A percentile compares a stretch with the other conserved stretches of the same genome.
These are phyloP conservation scores for Stylosanthes scabra DNA, from an alignment of 331 rosid species.

Conservation along the genomic window DNA sequence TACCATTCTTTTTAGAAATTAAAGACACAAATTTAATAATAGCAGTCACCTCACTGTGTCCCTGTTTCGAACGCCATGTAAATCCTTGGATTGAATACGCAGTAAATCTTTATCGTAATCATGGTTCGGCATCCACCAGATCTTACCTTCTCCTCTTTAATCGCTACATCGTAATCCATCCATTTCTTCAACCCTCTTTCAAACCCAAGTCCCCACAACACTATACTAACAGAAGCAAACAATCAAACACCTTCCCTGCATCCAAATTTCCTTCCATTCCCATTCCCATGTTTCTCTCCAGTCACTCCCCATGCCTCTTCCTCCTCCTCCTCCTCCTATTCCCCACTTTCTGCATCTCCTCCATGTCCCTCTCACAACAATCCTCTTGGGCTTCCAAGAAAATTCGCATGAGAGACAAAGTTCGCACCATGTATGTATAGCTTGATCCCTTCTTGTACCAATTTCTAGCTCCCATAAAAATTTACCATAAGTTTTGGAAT, in stretches of 20 bases:
- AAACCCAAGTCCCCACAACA: slow-evolving; percentile 28
- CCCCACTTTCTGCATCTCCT: slow-evolving; percentile 34
- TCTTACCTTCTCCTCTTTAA: background rate
- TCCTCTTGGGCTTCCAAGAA: slow-evolving; percentile 63
- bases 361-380: slow-evolving; percentile 41
- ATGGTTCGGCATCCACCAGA: slow-evolving; percentile 13
- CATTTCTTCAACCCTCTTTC: slow-evolving; percentile 21
- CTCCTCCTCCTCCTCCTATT: slow-evolving; percentile 57
- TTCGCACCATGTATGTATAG: slow-evolving; percentile 73
- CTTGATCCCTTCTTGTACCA: background rate
- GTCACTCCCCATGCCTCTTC: slow-evolving; percentile 50
- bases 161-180: slow-evolving; percentile 28
- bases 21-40: too few relatives aligned
- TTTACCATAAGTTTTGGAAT: slow-evolving; percentile 8
- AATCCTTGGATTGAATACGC: too few relatives aligned
- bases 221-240: background rate
- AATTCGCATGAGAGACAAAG: slow-evolving; percentile 84
- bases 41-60: too few relatives aligned
- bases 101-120: too few relatives aligned
- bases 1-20: too few relatives aligned
- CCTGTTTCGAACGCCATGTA: too few relatives aligned
- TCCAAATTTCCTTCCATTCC: background rate
- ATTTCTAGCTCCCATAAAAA: slow-evolving; percentile 14
- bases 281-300: slow-evolving; percentile 50
- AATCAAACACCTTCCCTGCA: background rate